Evolutionary conservation across 192 early-diverging fungal genomes (phyloP), one percentile per base, ranked within the genome.

Genomic region (Podila minutissima): DNA sequence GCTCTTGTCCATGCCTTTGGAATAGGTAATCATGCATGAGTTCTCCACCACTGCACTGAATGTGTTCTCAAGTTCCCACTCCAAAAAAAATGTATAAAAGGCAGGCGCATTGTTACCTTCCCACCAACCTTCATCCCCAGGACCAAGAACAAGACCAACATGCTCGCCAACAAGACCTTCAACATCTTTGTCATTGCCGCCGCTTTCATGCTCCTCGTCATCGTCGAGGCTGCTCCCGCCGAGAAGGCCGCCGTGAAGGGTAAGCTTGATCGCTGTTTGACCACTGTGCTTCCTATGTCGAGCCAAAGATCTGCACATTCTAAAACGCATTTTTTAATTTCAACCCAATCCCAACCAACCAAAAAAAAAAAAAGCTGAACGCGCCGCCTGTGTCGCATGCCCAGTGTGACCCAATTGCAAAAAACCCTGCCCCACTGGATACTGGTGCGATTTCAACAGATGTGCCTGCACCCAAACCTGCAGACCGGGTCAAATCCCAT

Each of bases 141-240:
- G 3, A 12, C 41, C 35, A 37, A 37, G 35, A 46, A 33, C 59
- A 32, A 46, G 7, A 46, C 35, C 10, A 46, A 15, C 2, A 61
- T 61, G 59, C 31, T 61, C n/a, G 29, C 35, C 59, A 61, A 13
- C 59, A 61, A 61, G 59, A 60, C 28, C 31, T 4, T 61, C 59
- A 24, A 4, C 29, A n/a, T 33, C 17, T 20, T 61, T 3, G 10
- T 17, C 2, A 19, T 61, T 4, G 59, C 35, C 35, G 59, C 31
- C 17, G 28, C 35, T 32, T 29, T 33, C 33, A 61, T 33, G 5
- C 31, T 61, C 59, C 5, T 61, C 32, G n/a, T 15, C 20, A 5
- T 17, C 31, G 20, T n/a, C 2, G 31, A 33, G 33, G 59, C 59
- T n/a, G 59, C 31, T 17, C 59, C 59, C 13, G 4, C 59, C 10